Evolutionary conservation across 768 basidiomycete species (phyloP), one percentile per base, ranked within the genome.

Genomic region (Tricholoma sp.): DNA sequence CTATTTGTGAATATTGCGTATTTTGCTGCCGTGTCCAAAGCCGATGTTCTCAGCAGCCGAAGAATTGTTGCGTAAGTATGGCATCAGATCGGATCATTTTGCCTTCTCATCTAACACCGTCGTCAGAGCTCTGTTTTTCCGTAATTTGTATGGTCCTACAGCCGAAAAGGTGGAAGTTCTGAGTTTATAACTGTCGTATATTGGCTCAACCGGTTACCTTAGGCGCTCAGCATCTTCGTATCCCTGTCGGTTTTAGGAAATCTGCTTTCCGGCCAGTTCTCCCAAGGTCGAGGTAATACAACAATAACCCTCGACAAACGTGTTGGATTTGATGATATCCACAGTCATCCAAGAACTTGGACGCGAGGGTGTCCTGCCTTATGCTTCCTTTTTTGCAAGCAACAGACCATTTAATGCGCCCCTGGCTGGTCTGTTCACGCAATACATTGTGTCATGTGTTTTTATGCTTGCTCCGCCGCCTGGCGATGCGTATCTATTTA

Each of bases 401-500:
- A 88, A 82, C 66, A 82, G 82, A 60, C 89, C 88, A 0, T 91
- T 87, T 69, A 73, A 77, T 57, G 81, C 88, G 0, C 90, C 90
- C 0, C 66, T 86, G 1, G 74, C 81, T 0, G 88, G 86, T 0
- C 72, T 91, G 3, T 77, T 83, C 49, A 72, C 77, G 0, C 86
- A 88, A 61, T 91, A 83, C 68, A 18, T 82, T 5, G 64, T 88
- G 14, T 87, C 85, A 0, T 76, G 80, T 19, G 61, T 77, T 10
- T 73, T 87, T 56, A 72, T 86, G 49, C 62, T 83, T 5, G 74
- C 76, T 1, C 75, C 84, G 0, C 89, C 89, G 0, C 79, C 86
- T 0, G 88, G 90, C 2, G 89, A 91, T 61, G 86, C 86, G 0
- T 91, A 88, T 64, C 75, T 83, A 29, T 89, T 91, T 69, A 76